Percentiles rank a stretch among this genome's conserved stretches.
These are phyloP conservation scores for Geranium rotundifolium DNA, from an alignment of 345 rosid genomes.

Conservation along the genomic window DNA sequence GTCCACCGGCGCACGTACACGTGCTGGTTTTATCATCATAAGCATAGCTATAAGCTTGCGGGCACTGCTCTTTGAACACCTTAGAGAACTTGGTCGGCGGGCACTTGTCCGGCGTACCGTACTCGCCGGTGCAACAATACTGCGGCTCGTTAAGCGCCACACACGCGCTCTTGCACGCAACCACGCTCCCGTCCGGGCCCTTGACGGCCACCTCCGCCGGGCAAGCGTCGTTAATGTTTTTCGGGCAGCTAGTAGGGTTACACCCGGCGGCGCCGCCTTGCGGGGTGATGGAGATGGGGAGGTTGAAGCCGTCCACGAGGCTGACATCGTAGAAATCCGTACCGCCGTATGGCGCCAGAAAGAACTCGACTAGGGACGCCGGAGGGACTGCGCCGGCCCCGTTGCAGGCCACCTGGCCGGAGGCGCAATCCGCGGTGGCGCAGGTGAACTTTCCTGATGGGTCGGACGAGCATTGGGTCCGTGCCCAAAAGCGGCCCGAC, in stretches of 20 bases:
- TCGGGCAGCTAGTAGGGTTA: conserved; percentile 13
- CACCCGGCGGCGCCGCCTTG: conserved; percentile 19
- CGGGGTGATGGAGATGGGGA: conserved; percentile 24
- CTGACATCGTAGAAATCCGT: conserved; percentile 25
- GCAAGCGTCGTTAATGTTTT: conserved; percentile 23
- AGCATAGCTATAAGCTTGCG: conserved; percentile 26
- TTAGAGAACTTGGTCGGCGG: conserved; percentile 15
- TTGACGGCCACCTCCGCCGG: conserved; percentile 14
- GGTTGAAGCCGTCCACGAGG: conserved; percentile 36
- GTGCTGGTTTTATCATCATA: conserved; percentile 20
- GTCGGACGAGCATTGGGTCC: conserved; percentile 16
- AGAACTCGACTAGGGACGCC: conserved; percentile 19
- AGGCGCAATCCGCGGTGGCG: conserved; percentile 24
- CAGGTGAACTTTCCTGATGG: conserved; percentile 22
- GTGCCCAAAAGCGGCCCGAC: conserved; percentile 33
- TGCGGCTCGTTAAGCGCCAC: conserved; percentile 16
- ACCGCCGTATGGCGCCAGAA: conserved; percentile 4
- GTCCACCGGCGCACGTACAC: conserved; percentile 15
- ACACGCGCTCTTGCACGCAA: conserved; percentile 37
- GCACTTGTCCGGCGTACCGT: conserved; percentile 9
- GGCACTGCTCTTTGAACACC: conserved; percentile 18
- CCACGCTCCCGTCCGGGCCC: conserved; percentile 13
- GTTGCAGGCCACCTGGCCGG: conserved; percentile 21
- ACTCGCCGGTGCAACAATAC: conserved; percentile 25
- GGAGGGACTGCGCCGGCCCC: conserved; percentile 27